phyloP scores from a whole-genome alignment of 768 basidiomycete genomes.

The Panaeolus cyanescens region DNA sequence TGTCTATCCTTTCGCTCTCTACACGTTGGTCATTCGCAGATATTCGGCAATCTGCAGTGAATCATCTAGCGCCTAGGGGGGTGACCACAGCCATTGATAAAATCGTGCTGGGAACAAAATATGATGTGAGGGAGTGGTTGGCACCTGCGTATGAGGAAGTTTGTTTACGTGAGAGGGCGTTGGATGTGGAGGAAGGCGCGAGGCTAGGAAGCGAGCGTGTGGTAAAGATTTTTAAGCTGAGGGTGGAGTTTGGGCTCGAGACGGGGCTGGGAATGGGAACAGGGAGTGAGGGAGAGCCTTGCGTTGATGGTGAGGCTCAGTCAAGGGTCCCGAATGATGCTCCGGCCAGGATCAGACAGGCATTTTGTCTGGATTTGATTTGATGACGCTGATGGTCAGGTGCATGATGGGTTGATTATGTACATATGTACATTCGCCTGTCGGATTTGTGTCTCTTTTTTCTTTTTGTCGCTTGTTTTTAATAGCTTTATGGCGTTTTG shows the following conservation, averaged over 20 bases:
- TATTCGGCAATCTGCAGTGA: background rate
- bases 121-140: background rate
- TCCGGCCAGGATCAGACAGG: constrained; percentile 1
- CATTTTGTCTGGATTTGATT: background rate
- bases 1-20: background rate
- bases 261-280: background rate
- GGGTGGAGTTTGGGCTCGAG: background rate
- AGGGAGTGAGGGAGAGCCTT: background rate
- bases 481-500: background rate
- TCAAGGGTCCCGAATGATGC: background rate
- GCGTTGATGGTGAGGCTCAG: background rate
- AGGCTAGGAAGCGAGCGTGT: constrained; percentile 1
- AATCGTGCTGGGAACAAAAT: background rate
- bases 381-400: background rate
- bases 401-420: background rate
- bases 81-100: background rate
- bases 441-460: background rate
- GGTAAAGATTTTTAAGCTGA: background rate
- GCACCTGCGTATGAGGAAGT: background rate
- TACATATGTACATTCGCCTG: background rate
- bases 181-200: constrained; percentile 1
- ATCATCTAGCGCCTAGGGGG: background rate
- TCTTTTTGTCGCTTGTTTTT: background rate
- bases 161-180: background rate
- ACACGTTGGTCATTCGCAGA: background rate